Conservation (phyloP, 768 basidiomycete genomes). For the Tephrocybe sp. region DNA sequence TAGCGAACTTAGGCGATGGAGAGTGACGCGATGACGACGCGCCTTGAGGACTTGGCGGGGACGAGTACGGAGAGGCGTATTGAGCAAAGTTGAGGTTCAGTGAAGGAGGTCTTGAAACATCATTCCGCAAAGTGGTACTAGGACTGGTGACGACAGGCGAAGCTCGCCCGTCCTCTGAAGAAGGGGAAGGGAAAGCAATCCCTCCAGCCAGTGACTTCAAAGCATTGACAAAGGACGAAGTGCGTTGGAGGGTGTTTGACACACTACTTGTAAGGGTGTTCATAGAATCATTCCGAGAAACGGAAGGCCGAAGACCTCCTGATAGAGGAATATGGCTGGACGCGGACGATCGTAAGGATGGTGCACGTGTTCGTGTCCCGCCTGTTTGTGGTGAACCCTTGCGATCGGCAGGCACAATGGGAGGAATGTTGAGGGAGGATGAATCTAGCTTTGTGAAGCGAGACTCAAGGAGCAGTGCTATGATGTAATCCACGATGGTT, state of each 20-base stretch:
- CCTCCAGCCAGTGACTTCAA: slow-evolving; percentile 69
- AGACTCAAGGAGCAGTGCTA: slow-evolving; percentile 86
- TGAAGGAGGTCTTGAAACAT: slow-evolving; percentile 70
- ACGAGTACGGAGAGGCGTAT: slow-evolving; percentile 76
- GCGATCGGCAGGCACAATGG: slow-evolving; percentile 41
- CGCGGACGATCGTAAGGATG: slow-evolving; percentile 54
- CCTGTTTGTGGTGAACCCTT: slow-evolving; percentile 29
- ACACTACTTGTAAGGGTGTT: slow-evolving; percentile 62
- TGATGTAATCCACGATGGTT: slow-evolving; percentile 89
- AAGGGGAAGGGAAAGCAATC: slow-evolving; percentile 72
- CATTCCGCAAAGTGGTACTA: slow-evolving; percentile 30
- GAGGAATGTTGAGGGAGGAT: slow-evolving; percentile 58
- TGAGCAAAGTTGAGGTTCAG: slow-evolving; percentile 77
- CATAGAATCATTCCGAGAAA: slow-evolving; percentile 64
- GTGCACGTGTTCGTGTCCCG: slow-evolving; percentile 45
- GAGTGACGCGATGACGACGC: slow-evolving; percentile 18
- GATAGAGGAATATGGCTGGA: slow-evolving; percentile 43
- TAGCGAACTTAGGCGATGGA: slow-evolving; percentile 23
- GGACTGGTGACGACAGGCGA: slow-evolving; percentile 29
- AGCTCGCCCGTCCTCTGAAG: slow-evolving; percentile 51
- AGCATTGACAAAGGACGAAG: slow-evolving; percentile 79
- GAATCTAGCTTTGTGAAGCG: slow-evolving; percentile 78
- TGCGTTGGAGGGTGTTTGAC: slow-evolving; percentile 69
- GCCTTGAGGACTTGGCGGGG: slow-evolving; percentile 43
- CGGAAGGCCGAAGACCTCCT: slow-evolving; percentile 40